Conservation (phyloP, 2,329 filamentous ascomycete genomes). For the Lecanicillium sp. region DNA sequence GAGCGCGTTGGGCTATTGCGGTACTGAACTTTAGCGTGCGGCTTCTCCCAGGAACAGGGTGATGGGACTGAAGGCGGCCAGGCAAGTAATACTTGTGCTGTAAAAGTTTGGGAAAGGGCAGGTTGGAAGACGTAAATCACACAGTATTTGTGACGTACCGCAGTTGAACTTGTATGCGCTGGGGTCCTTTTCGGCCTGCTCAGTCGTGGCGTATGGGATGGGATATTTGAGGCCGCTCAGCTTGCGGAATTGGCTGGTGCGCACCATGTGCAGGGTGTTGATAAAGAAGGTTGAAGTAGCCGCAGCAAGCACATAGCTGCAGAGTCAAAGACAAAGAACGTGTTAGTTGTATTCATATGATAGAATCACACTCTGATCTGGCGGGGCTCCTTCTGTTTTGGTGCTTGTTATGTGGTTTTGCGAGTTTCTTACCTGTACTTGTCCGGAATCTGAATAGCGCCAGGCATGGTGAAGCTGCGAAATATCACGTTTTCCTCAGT, state of each 20-base stretch:
- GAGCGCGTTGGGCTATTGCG: constrained; percentile 2
- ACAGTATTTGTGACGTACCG: constrained; percentile 27
- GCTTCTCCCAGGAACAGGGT: no score
- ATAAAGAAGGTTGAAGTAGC: constrained; percentile 50
- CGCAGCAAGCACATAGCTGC: constrained; percentile 52
- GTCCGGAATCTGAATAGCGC: constrained; percentile 34
- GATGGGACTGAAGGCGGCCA: no score
- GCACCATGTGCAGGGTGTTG: constrained; percentile 41
- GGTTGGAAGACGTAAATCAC: no score
- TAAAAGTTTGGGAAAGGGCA: constrained; percentile 3
- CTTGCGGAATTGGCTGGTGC: constrained; percentile 42
- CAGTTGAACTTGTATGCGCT: constrained; percentile 55
- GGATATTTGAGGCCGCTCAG: constrained; percentile 48
- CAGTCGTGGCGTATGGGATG: constrained; percentile 44
- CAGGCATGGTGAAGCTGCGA: constrained; percentile 33
- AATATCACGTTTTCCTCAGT: no score
- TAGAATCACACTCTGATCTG: no score
- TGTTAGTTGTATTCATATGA: no score
- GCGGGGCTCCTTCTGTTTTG: no score
- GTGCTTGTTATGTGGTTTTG: no score
- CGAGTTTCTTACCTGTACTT: constrained; percentile 44
- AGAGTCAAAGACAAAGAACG: no score
- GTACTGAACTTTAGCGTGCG: no score
- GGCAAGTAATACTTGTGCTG: not conserved
- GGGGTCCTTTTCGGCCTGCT: constrained; percentile 45